Evolutionary conservation across 139 green algal genomes (phyloP), one percentile per base, ranked within the genome.

Genomic region (Eudorina sp.): DNA sequence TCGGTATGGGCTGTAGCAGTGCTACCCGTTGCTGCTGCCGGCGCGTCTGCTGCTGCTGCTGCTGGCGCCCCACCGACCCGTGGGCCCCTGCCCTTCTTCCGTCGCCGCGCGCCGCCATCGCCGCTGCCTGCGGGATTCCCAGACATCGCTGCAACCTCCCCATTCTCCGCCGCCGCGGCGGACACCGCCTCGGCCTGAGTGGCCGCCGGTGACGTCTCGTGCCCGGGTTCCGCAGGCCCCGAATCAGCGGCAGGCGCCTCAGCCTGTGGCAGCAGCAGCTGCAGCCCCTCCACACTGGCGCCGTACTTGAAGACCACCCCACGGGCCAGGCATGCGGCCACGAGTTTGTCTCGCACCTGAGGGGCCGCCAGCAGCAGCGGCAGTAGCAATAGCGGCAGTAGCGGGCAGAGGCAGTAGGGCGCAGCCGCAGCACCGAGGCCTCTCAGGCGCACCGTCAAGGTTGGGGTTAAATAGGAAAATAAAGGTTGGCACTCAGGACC

Each of bases 291-390:
- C 51, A 97, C 48, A 53, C 83, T 92, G 34, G 89, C 85, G 68
- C 91, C 85, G 84, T 93, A 95, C 1, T 23, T 69, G 88, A 86
- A 91, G 8, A 6, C 41, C 1, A 92, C 91, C 0, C 91, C 91
- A 0, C 74, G 51, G 23, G 70, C 34, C 51, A 78, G 23, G 90
- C 96, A 98, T 0, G 94, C 94, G 1, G 76, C 69, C 43, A 98
- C 82, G 40, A 99, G 92, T 51, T 45, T 76, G 84, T 94, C 92
- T 11, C 94, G 86, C 11, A 98, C 97, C 69, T 98, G 78, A 19
- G n/a, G n/a, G n/a, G n/a, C n/a, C n/a, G n/a, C n/a, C n/a, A n/a
- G n/a, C n/a, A 72, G 62, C 62, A 40, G 11, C 27, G 3, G 62
- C 62, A 34, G 19, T 40, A 72, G 21, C n/a, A 40, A 29, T 72